These are phyloP conservation scores for Parietichytrium sp. DNA, from an alignment of 108 stramenopile genomes.

Conservation along the genomic window DNA sequence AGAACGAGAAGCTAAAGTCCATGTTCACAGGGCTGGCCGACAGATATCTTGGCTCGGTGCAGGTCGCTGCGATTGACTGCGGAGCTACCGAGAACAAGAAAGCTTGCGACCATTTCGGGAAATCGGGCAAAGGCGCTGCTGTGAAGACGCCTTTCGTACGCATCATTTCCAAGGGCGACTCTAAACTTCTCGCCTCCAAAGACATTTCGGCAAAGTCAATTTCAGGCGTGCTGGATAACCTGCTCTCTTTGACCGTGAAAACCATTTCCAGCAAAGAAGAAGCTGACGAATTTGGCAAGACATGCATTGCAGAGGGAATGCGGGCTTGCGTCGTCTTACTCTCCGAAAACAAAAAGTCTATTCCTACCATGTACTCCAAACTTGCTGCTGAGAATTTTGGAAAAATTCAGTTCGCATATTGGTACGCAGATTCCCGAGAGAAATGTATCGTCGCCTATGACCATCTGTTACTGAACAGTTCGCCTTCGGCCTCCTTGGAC, in stretches of 20 bases:
- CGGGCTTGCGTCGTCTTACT: constrained; percentile 12
- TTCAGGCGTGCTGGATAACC: neutral
- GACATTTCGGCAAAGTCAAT: constrained; percentile 19
- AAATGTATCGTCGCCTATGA: neutral
- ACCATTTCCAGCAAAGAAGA: neutral
- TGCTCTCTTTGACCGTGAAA: neutral
- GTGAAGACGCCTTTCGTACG: neutral
- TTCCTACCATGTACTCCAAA: neutral
- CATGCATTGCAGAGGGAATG: neutral
- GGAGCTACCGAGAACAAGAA: neutral
- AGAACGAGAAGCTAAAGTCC: constrained; percentile 15
- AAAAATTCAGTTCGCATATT: constrained; percentile 5
- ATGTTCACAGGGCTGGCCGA: constrained; percentile 21
- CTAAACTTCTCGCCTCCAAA: neutral
- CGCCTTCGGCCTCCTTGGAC: neutral
- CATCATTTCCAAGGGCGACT: neutral
- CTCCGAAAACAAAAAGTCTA: neutral
- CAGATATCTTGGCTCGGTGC: constrained; percentile 14
- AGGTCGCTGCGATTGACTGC: constrained; percentile 7
- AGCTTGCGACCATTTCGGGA: constrained; percentile 22
- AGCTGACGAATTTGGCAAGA: neutral
- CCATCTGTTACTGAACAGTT: too few relatives aligned
- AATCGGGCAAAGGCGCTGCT: too few relatives aligned
- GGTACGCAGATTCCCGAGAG: neutral
- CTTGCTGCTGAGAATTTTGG: neutral